A percentile compares a stretch with the other conserved stretches of the same genome.
These are phyloP conservation scores for Fusarium algeriense DNA, from an alignment of 2,329 filamentous ascomycete genomes.

Conservation along the genomic window DNA sequence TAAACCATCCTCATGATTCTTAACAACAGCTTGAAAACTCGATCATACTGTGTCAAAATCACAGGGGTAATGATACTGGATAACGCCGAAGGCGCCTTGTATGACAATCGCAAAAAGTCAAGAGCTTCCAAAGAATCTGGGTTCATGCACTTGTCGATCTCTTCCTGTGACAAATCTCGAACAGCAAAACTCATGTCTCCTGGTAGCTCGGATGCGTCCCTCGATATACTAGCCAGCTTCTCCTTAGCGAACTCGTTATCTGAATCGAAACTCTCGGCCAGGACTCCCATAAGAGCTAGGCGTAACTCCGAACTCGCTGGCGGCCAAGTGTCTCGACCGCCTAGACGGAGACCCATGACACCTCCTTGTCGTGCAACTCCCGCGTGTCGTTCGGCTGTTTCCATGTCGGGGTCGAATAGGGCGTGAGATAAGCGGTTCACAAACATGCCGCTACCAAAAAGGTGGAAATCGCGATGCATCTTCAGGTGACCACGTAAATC, in stretches of 20 bases:
- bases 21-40: conserved; percentile 83
- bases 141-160: conserved; percentile 87
- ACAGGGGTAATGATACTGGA: conserved; percentile 78
- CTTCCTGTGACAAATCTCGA: conserved; percentile 80
- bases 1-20: conserved; percentile 83
- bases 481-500: conserved; percentile 77
- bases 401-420: conserved; percentile 85
- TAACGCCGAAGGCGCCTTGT: conserved; percentile 80
- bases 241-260: conserved; percentile 35
- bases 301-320: conserved; percentile 94
- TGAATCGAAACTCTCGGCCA: conserved; percentile 77
- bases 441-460: conserved; percentile 88
- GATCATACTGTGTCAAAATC: conserved; percentile 84
- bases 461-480: conserved; percentile 82
- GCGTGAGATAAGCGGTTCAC: conserved; percentile 82
- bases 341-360: conserved; percentile 84
- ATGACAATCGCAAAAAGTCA: conserved; percentile 92
- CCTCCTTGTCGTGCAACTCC: conserved; percentile 77
- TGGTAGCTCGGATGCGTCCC: conserved; percentile 63
- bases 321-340: conserved; percentile 87
- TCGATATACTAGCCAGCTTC: conserved; percentile 47
- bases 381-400: conserved; percentile 79
- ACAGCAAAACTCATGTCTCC: conserved; percentile 86
- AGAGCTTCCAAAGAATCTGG: conserved; percentile 85
- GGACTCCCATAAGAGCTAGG: conserved; percentile 85